Evolutionary conservation across 495 filamentous ascomycete species (phyloP), one percentile per base, ranked within the genome.

Genomic region (Staphylotrichum longicolle): DNA sequence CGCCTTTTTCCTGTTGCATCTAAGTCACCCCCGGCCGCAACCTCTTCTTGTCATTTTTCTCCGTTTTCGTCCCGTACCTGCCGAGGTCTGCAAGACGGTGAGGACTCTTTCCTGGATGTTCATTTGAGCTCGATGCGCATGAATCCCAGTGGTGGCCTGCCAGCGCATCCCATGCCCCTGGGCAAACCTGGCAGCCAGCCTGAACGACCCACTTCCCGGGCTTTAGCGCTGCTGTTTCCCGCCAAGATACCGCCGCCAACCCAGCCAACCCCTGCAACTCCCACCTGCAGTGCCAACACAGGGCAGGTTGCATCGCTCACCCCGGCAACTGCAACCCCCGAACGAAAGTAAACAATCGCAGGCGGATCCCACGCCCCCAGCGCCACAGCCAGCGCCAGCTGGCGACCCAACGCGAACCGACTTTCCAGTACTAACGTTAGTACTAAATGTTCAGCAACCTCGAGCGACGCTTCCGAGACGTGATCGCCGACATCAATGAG

Each of bases 401-500:
- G 45, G 52, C 42, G 52, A 41, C 32, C 39, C 48, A 51, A 51
- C 60, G 44, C 34, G 12, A 45, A 27, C 20, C 11, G 15, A 12
- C 20, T 10, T 33, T n/a, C 12, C n/a, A 12, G 12, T 35, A 4
- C 34, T 33, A n/a, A n/a, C n/a, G n/a, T n/a, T n/a, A 34, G 27
- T 60, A 42, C 42, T 63, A 57, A 45, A 78, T 80, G 77, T 75
- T 69, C 65, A 62, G 63, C 68, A 71, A 70, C 64, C 71, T 73
- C 51, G 66, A 68, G 52, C 66, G 58, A 53, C 70, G 77, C 45
- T 74, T 70, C 50, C 62, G 66, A 65, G 67, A 75, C 50, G 68
- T 72, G 27, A 58, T 82, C 67, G 54, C 66, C 45, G 72, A 78
- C 54, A 74, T 80, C 58, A 66, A 72, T 57, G 71, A 79, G 50